A percentile compares a stretch with the other conserved stretches of the same genome.
Evolutionary conservation across 768 basidiomycete species (phyloP).

Genomic region (Boletus coccyginus): DNA sequence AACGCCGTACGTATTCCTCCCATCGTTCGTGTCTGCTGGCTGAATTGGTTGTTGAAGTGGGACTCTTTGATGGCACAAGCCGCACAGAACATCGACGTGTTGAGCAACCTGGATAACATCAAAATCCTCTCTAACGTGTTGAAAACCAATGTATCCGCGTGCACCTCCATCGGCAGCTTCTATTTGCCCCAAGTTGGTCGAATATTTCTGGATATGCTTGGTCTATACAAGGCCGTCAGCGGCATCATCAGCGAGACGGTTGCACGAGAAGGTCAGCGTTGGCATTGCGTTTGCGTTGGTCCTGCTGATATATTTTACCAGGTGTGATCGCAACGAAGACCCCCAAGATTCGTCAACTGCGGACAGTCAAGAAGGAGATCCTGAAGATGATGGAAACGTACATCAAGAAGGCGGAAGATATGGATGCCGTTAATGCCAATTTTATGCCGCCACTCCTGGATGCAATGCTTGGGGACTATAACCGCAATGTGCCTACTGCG

Average conservation of each 20-base stretch:
- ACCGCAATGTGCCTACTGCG: constrained; percentile 87
- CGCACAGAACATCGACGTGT: constrained; percentile 85
- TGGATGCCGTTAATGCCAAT: constrained; percentile 87
- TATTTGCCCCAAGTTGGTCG: constrained; percentile 96
- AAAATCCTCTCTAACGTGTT: constrained; percentile 95
- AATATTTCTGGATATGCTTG: constrained; percentile 97
- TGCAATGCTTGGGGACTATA: constrained; percentile 97
- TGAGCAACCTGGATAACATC: constrained; percentile 89
- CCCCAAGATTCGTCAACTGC: constrained; percentile 88
- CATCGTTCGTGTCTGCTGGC: not conserved
- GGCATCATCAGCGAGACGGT: constrained; percentile 94
- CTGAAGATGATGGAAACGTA: constrained; percentile 97
- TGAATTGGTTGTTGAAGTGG: constrained; percentile 59
- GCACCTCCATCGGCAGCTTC: constrained; percentile 94
- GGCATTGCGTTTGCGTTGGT: not conserved
- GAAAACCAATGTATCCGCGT: constrained; percentile 98
- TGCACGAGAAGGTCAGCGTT: constrained; percentile 67
- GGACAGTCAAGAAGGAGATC: constrained; percentile 99
- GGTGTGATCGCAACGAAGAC: constrained; percentile 93
- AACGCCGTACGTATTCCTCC: constrained; percentile 68
- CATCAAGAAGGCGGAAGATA: constrained; percentile 94
- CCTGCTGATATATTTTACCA: constrained; percentile 30
- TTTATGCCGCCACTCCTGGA: constrained; percentile 95
- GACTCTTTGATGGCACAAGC: constrained; percentile 97
- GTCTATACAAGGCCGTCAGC: constrained; percentile 95